Conservation (phyloP, 208 protist genomes). For the Trypanosomatidae sp. region DNA sequence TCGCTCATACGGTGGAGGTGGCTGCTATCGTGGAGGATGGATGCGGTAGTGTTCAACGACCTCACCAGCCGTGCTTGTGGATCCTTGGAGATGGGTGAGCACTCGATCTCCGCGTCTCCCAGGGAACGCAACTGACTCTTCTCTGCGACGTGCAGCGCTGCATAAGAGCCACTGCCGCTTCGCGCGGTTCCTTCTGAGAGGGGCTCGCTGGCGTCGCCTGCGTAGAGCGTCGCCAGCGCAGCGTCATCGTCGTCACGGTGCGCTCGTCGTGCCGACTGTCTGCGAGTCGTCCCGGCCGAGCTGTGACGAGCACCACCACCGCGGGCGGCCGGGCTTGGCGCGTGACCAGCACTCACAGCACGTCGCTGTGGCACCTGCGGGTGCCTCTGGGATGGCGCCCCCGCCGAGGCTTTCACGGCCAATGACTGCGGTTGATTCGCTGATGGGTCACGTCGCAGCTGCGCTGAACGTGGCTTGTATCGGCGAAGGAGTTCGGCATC, state of each 20-base stretch:
- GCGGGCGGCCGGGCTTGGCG: neutral
- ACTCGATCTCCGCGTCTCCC: constrained; percentile 26
- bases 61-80: constrained; percentile 13
- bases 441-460: neutral
- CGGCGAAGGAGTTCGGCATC: constrained; percentile 23
- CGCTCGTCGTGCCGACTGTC: neutral
- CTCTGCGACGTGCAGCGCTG: constrained; percentile 16
- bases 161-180: constrained; percentile 10
- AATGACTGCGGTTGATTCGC: neutral
- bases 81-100: constrained; percentile 37
- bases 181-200: neutral
- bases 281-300: neutral
- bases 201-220: neutral
- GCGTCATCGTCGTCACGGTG: neutral
- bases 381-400: neutral
- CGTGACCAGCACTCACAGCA: neutral
- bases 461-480: constrained; percentile 27
- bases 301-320: neutral
- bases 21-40: constrained; percentile 8
- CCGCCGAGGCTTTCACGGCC: neutral
- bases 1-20: neutral
- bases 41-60: constrained; percentile 30
- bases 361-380: neutral
- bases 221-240: neutral
- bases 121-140: neutral